Evolutionary conservation across 2,329 filamentous ascomycete genomes (phyloP).

Genomic region (Cercospora berteroae): DNA sequence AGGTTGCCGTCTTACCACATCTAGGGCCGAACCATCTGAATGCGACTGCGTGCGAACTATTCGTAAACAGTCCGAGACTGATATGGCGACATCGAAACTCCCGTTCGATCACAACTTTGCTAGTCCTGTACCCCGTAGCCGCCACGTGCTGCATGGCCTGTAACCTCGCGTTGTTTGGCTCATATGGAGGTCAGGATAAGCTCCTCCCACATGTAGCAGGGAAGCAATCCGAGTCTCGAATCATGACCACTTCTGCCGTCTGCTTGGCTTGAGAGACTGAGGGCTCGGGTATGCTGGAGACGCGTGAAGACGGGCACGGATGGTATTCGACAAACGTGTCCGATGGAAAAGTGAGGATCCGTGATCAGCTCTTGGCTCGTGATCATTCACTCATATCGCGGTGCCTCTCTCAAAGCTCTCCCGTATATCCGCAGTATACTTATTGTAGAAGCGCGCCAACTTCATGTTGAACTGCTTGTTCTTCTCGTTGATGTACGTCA

Average conservation of each 20-base stretch:
- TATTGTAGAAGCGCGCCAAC: conserved; percentile 92
- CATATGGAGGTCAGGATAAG: background rate
- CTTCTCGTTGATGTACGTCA: conserved; percentile 99
- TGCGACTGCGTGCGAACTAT: background rate
- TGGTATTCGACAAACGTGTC: background rate
- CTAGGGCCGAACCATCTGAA: background rate
- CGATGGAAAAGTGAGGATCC: background rate
- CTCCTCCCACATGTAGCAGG: background rate
- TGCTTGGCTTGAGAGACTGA: background rate
- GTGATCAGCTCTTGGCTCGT: background rate
- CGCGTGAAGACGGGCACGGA: background rate
- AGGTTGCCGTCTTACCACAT: background rate
- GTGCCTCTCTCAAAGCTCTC: conserved; percentile 97
- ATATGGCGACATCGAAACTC: background rate
- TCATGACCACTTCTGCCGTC: background rate
- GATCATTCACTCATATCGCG: conserved; percentile 66
- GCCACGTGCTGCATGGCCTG: background rate
- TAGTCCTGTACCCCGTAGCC: background rate
- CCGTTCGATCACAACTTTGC: background rate
- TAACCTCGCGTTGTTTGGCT: background rate
- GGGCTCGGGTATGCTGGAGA: background rate
- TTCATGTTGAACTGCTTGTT: conserved; percentile 99
- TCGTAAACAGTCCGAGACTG: background rate
- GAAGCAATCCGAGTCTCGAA: background rate
- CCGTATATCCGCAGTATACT: conserved; percentile 94